Base-by-base conservation (phyloP, 2,329 filamentous ascomycete genomes). In the Grosmannia clavigera region DNA sequence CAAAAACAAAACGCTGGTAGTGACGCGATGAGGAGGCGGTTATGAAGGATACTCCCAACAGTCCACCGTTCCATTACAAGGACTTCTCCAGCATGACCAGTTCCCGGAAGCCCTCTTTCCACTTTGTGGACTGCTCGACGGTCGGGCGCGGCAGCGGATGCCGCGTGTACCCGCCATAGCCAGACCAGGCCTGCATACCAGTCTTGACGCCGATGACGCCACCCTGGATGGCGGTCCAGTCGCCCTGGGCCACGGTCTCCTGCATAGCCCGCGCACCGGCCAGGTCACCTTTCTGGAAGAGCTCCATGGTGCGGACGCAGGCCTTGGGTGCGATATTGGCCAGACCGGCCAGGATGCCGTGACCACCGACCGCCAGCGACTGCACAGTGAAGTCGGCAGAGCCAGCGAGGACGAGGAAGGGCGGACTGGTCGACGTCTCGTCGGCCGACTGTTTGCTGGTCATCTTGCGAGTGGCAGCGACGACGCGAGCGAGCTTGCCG, bases 381-480 rank as follows among this genome's bases (percentile, higher is more conserved):
- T 87, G 86, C 54, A 90, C 74, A 3, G 84, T 80, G 71, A 90
- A 89, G 71, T 90, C 87, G 56, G 86, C 84, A 2, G 84, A 87
- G 58, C 87, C 87, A 29, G 85, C 86, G 67, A 90, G 80, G 64
- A 86, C 86, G 68, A 88, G 75, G 72, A 90, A 90, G 16, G 80
- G 70, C 0, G 80, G 74, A 12, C 72, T 19, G 33, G 50, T 12
- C 31, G 61, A 29, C 29, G 48, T 12, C 25, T 11, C 50, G 27
- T 31, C 50, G 5, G 25, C 12, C 9, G 48, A 14, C 22, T 25
- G 12, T 25, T 51, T 51, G 48, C 19, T n/a, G 14, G 60, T 33
- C 33, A 68, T 62, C 60, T 73, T 81, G 31, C 78, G 79, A 25
- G 82, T 80, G 12, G 80, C 80, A 31, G 83, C 80, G 52, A 72